Conservation (phyloP, 208 protist species). For the Wallacemonas collosoma region DNA sequence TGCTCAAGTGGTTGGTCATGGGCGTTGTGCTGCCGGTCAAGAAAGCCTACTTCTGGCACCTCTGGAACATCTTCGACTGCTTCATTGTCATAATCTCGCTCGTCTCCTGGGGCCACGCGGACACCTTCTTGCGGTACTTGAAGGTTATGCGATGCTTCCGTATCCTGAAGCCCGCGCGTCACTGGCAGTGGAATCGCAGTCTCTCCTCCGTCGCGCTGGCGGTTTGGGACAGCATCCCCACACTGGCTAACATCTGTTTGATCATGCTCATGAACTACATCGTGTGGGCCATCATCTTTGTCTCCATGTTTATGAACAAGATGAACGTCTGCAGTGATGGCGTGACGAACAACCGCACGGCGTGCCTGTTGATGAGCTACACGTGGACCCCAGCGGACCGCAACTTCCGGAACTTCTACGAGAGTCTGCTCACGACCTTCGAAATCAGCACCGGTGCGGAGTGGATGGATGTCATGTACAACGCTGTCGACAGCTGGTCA, state of each 20-base stretch:
- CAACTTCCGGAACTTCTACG: constrained; percentile 91
- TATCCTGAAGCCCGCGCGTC: constrained; percentile 71
- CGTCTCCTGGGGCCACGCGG: constrained; percentile 47
- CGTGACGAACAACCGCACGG: constrained; percentile 40
- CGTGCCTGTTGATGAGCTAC: constrained; percentile 36
- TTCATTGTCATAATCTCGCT: constrained; percentile 89
- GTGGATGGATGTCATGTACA: constrained; percentile 89
- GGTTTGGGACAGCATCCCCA: constrained; percentile 82
- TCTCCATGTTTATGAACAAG: constrained; percentile 90
- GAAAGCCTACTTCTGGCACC: constrained; percentile 86
- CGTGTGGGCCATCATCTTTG: constrained; percentile 92
- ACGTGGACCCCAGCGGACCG: constrained; percentile 50
- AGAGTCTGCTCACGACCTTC: constrained; percentile 89
- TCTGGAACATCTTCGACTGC: constrained; percentile 90
- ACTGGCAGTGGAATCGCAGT: constrained; percentile 55
- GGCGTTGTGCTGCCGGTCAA: constrained; percentile 78
- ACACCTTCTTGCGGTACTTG: constrained; percentile 65
- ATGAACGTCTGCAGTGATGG: constrained; percentile 74
- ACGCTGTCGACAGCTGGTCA: constrained; percentile 73
- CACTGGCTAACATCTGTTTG: constrained; percentile 81
- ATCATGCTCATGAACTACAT: constrained; percentile 91
- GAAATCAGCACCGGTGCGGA: constrained; percentile 90
- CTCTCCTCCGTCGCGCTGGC: constrained; percentile 65
- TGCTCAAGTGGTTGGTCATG: constrained; percentile 87
- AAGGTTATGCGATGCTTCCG: constrained; percentile 88